phyloP scores from a whole-genome alignment of 305 asterid genomes.

The Euphrasia arctica region DNA sequence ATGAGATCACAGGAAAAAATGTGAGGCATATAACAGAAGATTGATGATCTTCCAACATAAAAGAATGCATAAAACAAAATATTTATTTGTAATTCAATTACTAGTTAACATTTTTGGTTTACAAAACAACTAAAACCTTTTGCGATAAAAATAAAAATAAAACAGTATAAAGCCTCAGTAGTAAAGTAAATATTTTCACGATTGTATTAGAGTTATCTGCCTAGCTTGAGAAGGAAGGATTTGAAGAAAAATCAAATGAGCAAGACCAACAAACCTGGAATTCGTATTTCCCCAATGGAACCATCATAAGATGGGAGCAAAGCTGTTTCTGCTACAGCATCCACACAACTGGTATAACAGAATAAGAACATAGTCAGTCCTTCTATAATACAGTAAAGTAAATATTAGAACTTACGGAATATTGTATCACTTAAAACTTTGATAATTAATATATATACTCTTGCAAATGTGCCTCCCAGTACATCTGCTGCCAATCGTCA shows the following conservation, averaged over 20 bases:
- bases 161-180: not conserved
- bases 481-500: slow-evolving; percentile 73
- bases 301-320: slow-evolving; percentile 71
- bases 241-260: slow-evolving; percentile 7
- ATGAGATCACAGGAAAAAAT: not conserved
- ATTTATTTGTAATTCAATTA: not conserved
- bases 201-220: slow-evolving; percentile 15
- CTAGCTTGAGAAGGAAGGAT: slow-evolving; percentile 17
- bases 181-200: slow-evolving; percentile 15
- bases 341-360: slow-evolving; percentile 63
- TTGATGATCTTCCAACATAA: not conserved
- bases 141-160: no score
- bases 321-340: slow-evolving; percentile 87
- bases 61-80: not conserved
- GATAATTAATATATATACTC: slow-evolving; percentile 53
- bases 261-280: slow-evolving; percentile 55
- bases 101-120: slow-evolving; percentile 5
- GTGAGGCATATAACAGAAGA: not conserved
- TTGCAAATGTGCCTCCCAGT: slow-evolving; percentile 94
- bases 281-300: slow-evolving; percentile 58
- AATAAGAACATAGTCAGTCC: slow-evolving; percentile 26
- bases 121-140: slow-evolving; percentile 16
- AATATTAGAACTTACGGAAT: slow-evolving; percentile 16
- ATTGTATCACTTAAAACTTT: slow-evolving; percentile 21
- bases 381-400: slow-evolving; percentile 21